Evolutionary conservation across 2,329 filamentous ascomycete species (phyloP), one percentile per base, ranked within the genome.

Genomic region (Colletotrichum sp.): DNA sequence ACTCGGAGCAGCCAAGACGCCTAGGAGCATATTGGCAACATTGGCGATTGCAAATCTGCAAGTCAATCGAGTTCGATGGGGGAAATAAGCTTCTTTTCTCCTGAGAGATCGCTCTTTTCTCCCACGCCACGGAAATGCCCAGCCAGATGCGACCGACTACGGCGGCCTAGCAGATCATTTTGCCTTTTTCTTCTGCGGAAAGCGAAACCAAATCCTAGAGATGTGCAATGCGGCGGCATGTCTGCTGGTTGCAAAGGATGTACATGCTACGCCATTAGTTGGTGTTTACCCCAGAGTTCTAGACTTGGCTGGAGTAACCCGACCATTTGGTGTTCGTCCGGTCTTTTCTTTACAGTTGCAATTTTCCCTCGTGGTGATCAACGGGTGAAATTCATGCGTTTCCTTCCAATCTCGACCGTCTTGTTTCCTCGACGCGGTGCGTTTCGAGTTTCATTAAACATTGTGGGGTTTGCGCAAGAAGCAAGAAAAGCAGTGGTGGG

Each of bases 371-470:
- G 65, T 68, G 44, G 44, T n/a, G 39, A 13, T 55, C 21, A 59
- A 57, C 30, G 21, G 32, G 21, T 36, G 18, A 44, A 49, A 49
- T 63, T 52, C 55, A 63, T 70, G 57, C 68, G 57, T 62, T 49
- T 70, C 21, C 52, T 24, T 36, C n/a, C 16, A 26, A 26, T 59
- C 55, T 59, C 55, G 10, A 8, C 36, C n/a, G 32, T 64, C 28
- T 28, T 57, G 28, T 60, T 44, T 39, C 66, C 34, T 44, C 49
- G 34, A 21, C 66, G 30, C 16, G 32, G 49, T 34, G 68, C 68
- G 59, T 70, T 70, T 70, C 68, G 57, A 70, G 68, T 70, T 63
- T 70, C 68, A 63, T 18, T 24, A 55, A 55, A 68, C 36, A 44
- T 68, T 68, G 66, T 55, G 66, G 49, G 66, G 52, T 52, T 52